phyloP scores from a whole-genome alignment of 345 rosid species.

The Mangifera indica region DNA sequence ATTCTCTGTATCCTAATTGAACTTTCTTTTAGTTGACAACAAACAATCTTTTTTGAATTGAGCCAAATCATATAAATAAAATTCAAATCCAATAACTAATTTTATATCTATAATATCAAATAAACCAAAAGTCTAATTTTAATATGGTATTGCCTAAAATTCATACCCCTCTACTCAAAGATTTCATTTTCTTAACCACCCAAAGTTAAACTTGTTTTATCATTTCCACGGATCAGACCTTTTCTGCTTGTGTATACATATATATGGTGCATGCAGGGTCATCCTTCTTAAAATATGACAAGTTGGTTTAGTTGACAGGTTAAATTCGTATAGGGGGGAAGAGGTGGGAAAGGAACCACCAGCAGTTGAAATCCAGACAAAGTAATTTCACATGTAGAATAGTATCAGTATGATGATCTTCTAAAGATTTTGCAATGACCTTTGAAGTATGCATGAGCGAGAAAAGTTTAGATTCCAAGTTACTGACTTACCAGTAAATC shows the following conservation, averaged over 20 bases:
- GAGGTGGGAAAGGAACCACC: background rate
- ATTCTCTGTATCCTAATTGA: constrained; percentile 1
- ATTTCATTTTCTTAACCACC: no score
- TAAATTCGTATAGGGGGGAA: background rate
- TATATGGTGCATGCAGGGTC: background rate
- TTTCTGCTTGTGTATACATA: no score
- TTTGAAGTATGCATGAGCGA: background rate
- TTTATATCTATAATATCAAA: no score
- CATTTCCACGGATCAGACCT: background rate
- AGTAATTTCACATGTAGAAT: constrained; percentile 27
- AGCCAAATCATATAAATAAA: no score
- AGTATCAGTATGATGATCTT: background rate
- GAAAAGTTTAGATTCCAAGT: background rate
- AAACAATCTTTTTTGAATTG: no score
- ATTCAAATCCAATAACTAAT: no score
- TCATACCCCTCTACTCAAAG: no score
- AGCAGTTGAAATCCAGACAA: constrained; percentile 20
- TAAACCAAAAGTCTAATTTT: no score
- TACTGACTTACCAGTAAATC: background rate
- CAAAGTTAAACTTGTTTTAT: background rate
- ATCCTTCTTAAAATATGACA: background rate
- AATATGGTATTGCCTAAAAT: no score
- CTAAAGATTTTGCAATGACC: background rate
- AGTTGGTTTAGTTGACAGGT: background rate
- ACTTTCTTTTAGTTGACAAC: no score